A percentile compares a stretch with the other conserved stretches of the same genome.
phyloP scores from a whole-genome alignment of 2,329 filamentous ascomycete genomes.

The Hypoxylon sp. region DNA sequence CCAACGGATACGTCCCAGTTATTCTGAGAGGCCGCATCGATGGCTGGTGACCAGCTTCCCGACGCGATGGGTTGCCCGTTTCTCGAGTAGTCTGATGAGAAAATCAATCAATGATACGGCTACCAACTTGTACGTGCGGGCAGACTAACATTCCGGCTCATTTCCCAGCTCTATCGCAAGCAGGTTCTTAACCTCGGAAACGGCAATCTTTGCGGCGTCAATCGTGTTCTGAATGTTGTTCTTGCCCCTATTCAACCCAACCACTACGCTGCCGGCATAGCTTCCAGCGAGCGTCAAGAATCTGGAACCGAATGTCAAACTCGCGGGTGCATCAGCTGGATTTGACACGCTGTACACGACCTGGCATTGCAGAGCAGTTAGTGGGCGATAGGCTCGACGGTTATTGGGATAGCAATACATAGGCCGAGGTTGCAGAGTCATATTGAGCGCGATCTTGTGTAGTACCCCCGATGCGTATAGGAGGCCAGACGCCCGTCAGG shows the following conservation, averaged over 20 bases:
- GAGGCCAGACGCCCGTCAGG: slow-evolving; percentile 63
- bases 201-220: slow-evolving; percentile 60
- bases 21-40: slow-evolving; percentile 55
- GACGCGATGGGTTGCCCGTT: slow-evolving; percentile 55
- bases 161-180: slow-evolving; percentile 68
- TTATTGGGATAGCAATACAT: slow-evolving; percentile 45
- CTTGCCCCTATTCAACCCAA: slow-evolving; percentile 66
- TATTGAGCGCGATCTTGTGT: slow-evolving; percentile 68
- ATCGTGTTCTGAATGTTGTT: slow-evolving; percentile 67
- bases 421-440: slow-evolving; percentile 57
- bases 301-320: slow-evolving; percentile 63
- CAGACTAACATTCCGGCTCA: slow-evolving; percentile 64
- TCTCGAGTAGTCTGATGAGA: slow-evolving; percentile 51
- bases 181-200: slow-evolving; percentile 60
- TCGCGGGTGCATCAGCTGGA: slow-evolving; percentile 60
- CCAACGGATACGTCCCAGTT: slow-evolving; percentile 54
- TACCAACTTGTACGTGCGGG: neutral
- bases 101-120: slow-evolving; percentile 17
- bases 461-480: slow-evolving; percentile 68
- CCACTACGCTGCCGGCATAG: slow-evolving; percentile 62
- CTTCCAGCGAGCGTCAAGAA: slow-evolving; percentile 63
- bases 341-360: slow-evolving; percentile 63
- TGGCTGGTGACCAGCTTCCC: slow-evolving; percentile 53
- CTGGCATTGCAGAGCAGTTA: too few relatives aligned
- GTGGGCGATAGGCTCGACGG: too few relatives aligned